Conservation (phyloP, 768 basidiomycete genomes). For the Boletus rubescentipes region DNA sequence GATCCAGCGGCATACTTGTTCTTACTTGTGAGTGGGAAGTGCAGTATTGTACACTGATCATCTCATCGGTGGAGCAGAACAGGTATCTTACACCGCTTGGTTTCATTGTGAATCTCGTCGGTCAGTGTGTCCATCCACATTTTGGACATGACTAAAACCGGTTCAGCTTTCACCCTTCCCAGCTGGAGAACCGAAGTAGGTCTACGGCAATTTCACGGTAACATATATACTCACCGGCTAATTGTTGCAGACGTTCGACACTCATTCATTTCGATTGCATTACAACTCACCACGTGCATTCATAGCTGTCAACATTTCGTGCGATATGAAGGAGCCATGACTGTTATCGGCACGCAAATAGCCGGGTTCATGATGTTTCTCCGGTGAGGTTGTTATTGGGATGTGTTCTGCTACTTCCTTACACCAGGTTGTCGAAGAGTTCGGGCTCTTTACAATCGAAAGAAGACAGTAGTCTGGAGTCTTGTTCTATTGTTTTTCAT, state of each 20-base stretch:
- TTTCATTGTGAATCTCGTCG: conserved; percentile 56
- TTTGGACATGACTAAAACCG: background rate
- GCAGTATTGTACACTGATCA: background rate
- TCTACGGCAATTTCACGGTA: background rate
- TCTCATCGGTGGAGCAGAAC: conserved; percentile 41
- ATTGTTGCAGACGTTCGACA: conserved; percentile 13
- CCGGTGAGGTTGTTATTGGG: conserved; percentile 29
- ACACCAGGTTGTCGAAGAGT: conserved; percentile 10
- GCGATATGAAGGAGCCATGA: conserved; percentile 49
- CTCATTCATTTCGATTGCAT: background rate
- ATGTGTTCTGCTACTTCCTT: background rate
- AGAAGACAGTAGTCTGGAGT: conserved; percentile 7
- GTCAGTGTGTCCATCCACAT: conserved; percentile 2
- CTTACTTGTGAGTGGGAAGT: conserved; percentile 31
- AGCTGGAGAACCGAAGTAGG: conserved; percentile 15
- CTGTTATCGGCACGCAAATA: conserved; percentile 39
- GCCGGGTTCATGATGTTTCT: conserved; percentile 45
- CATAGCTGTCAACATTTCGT: conserved; percentile 49
- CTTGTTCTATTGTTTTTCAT: conserved; percentile 36
- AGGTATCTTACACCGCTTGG: conserved; percentile 63
- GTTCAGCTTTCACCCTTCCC: conserved; percentile 17
- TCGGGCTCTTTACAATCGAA: conserved; percentile 14
- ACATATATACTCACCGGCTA: background rate
- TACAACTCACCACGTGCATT: background rate
- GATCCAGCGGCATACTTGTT: conserved; percentile 37